Base-by-base conservation (phyloP, 257 asterid species). In the Hygrophila difformis region DNA sequence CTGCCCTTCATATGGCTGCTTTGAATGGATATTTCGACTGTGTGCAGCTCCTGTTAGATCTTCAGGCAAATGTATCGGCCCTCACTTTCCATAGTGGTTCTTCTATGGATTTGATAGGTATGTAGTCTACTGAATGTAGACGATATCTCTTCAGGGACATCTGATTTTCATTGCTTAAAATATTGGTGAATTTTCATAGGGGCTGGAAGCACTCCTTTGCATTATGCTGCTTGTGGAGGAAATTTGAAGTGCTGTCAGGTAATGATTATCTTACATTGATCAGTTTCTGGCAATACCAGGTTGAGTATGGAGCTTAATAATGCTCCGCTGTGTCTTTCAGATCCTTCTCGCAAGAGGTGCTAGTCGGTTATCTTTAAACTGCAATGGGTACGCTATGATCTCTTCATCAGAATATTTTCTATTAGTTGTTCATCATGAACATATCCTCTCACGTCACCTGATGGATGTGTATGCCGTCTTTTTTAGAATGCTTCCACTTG, bases 1-100 rank as follows among this genome's bases (percentile, higher is more conserved):
- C 99, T n/a, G 99, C 99, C 65, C 95, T 91, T 52, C 99, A 91
- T 60, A 82, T 91, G 94, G 94, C 99, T 61, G 94, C 99, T 8
- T 67, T 91, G 69, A 91, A 91, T 57, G 99, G 99, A 55, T 73
- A 86, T 64, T 91, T 86, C 53, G 96, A 91, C 59, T 91, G 96
- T 62, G 93, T 86, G 44, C 96, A 86, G 62, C 93, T 91, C 67
- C 81, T 91, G 37, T 95, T 91, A 47, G 96, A 86, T 66, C 93
- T 86, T 59, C 87, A 76, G 48, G 96, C 94, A 26, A 73, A 71
- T 63, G 81, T 74, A 21, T 76, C 89, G 35, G 81, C 93, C 22
- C 87, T 72, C 51, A 91, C 96, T 14, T 91, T 86, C 64, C 94
- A 82, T 60, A 82, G 86, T 33, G 99, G 99, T 40, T 79, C 96